These are phyloP conservation scores for Paramyrothecium roridum DNA, from an alignment of 2,329 filamentous ascomycete species.

Conservation along the genomic window DNA sequence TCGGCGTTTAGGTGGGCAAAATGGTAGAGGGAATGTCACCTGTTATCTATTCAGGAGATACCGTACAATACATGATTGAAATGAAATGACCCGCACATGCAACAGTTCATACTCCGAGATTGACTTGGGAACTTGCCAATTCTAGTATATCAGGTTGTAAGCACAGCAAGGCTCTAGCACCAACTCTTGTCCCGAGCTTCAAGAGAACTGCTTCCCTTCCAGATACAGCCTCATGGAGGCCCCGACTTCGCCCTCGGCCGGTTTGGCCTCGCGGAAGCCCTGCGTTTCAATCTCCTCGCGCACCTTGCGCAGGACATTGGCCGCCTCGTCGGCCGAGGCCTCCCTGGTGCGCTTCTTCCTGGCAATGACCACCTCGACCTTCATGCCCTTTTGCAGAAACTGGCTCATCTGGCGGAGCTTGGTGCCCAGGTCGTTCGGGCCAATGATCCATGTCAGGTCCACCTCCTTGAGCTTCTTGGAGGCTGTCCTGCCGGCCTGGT, in stretches of 20 bases:
- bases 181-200: background rate
- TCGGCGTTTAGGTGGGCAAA: slow-evolving; percentile 23
- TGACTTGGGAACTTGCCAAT: no score
- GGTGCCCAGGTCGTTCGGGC: slow-evolving; percentile 69
- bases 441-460: slow-evolving; percentile 90
- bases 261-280: slow-evolving; percentile 41
- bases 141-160: no score
- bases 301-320: slow-evolving; percentile 47
- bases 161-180: no score
- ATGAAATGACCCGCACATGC: slow-evolving; percentile 10
- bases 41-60: background rate
- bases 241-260: slow-evolving; percentile 41
- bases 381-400: slow-evolving; percentile 72
- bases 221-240: slow-evolving; percentile 39
- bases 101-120: background rate
- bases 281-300: slow-evolving; percentile 27
- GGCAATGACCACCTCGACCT: slow-evolving; percentile 72
- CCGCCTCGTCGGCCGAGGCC: slow-evolving; percentile 58
- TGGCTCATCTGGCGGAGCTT: slow-evolving; percentile 62
- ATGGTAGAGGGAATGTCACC: slow-evolving; percentile 5
- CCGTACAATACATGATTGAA: slow-evolving; percentile 2
- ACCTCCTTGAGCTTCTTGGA: slow-evolving; percentile 61
- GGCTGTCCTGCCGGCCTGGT: slow-evolving; percentile 16
- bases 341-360: slow-evolving; percentile 59
- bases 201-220: slow-evolving; percentile 25